Evolutionary conservation across 495 filamentous ascomycete species (phyloP).

Genomic region (Staphylotrichum tortipilum): DNA sequence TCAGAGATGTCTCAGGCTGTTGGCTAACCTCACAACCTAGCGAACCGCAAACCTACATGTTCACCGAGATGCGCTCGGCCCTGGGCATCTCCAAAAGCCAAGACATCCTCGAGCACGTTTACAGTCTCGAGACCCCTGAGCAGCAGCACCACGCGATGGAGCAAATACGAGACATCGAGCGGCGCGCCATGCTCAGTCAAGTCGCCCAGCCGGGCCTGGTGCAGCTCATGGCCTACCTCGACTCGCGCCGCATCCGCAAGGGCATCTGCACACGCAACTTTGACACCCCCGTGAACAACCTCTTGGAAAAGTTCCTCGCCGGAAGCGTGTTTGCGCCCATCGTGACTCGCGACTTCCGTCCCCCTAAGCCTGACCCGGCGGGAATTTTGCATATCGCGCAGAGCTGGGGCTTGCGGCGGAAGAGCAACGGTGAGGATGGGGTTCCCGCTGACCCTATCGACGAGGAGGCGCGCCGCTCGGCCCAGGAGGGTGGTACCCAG

Average conservation of each 20-base stretch:
- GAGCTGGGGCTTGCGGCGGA: constrained; percentile 56
- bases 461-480: constrained; percentile 10
- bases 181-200: constrained; percentile 67
- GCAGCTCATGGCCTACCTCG: constrained; percentile 70
- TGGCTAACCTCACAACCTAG: constrained; percentile 34
- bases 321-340: constrained; percentile 66
- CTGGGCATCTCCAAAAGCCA: constrained; percentile 54
- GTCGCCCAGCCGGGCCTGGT: constrained; percentile 70
- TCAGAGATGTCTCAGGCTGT: too few species aligned
- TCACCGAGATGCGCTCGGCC: constrained; percentile 65
- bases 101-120: constrained; percentile 87
- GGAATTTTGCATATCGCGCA: constrained; percentile 77
- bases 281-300: constrained; percentile 56
- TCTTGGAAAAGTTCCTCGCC: constrained; percentile 65
- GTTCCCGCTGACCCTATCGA: constrained; percentile 14
- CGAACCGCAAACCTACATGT: constrained; percentile 93
- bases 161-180: constrained; percentile 70
- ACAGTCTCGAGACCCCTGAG: constrained; percentile 51
- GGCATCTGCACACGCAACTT: constrained; percentile 95
- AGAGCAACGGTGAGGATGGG: constrained; percentile 26
- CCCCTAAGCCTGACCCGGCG: constrained; percentile 81
- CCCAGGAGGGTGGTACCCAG: constrained; percentile 10
- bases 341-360: constrained; percentile 74
- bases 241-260: constrained; percentile 55
- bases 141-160: constrained; percentile 58